Base-by-base conservation (phyloP, 345 rosid genomes). In the Clarkia xantiana region DNA sequence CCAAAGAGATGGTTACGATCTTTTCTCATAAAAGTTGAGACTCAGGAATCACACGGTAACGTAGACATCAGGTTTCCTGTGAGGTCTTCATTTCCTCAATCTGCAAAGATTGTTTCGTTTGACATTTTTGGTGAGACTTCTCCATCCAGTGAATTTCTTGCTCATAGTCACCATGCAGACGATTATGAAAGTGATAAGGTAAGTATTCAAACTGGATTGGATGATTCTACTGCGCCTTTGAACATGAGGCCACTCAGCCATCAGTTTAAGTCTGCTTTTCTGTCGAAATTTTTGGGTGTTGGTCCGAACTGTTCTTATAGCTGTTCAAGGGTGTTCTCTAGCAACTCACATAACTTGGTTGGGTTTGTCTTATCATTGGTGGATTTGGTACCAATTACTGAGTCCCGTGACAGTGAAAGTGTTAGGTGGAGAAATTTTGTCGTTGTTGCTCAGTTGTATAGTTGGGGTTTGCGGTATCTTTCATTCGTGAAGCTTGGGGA, bases 21-120 rank as follows among this genome's bases (percentile, higher is more conserved):
- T 17, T 91, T 81, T 69, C 68, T 67, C 48, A 65, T 73, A 44
- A 64, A 78, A 64, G 81, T 66, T 54, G 83, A 81, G 67, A 74
- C 80, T 49, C 58, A 64, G 49, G 68, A 73, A 59, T 73, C 67
- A 25, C 79, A 86, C 49, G 90, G 90, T 66, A 53, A 29, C 17
- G 50, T 64, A 12, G 74, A 76, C 75, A 84, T 79, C 10, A 78
- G 69, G 71, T 80, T 91, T 57, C 96, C 96, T 16, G 69, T 64
- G 49, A 72, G 69, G 66, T 57, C 81, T 53, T 75, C 79, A 23
- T 75, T 72, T 71, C 96, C 98, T 51, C 47, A 54, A 65, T 73
- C 84, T 52, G 95, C 90, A 12, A 72, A 78, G 59, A 80, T 86
- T 64, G 82, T 86, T 75, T 91, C 96, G 11, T 91, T 91, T 63